Base-by-base conservation (phyloP, 2,329 filamentous ascomycete genomes). In the Pseudogymnoascus verrucosus region DNA sequence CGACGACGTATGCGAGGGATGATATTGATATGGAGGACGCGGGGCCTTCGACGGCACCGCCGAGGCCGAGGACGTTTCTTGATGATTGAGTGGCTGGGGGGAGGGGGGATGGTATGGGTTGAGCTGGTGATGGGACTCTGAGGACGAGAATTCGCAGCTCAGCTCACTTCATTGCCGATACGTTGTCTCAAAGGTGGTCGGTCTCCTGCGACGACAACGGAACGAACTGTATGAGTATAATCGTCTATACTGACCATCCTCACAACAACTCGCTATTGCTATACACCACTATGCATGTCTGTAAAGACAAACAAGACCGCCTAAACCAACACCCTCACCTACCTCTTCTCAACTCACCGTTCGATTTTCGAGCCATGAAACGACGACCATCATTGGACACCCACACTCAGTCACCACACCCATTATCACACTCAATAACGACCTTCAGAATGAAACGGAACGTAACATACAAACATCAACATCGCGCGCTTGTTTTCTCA, bases 1-100 rank as follows among this genome's bases (percentile, higher is more conserved):
- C 28, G 28, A 31, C 28, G 28, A 31, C 64, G 8, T 68, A 68
- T 44, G 37, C 60, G 14, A 61, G 65, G 34, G 67, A 67, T 61
- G 70, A 73, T 68, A 67, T 71, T 36, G 68, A 71, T 59, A 72
- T 73, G 71, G 60, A 64, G 5, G 71, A 73, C 66, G 68, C 68
- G 36, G 69, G 68, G 14, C 70, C 70, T 31, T 69, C 67, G 2
- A 73, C 71, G 3, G 71, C 70, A 16, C 71, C 71, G 8, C 65
- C 70, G 12, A 65, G 68, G 16, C 66, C 66, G 23, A 71, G 68
- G 5, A 63, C 39, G 39, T 40, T 40, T 40, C 39, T 40, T 3
- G 39, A 40, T 11, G 39, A 40, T 11, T 40, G 39, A 40, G 39
- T 39, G 37, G 16, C 4, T 16, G n/a, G n/a, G 5, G 16, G 28